Percentiles rank a stretch among this genome's conserved stretches.
These are phyloP conservation scores for Psilocybe cyanescens DNA, from an alignment of 768 basidiomycete species.

Conservation along the genomic window DNA sequence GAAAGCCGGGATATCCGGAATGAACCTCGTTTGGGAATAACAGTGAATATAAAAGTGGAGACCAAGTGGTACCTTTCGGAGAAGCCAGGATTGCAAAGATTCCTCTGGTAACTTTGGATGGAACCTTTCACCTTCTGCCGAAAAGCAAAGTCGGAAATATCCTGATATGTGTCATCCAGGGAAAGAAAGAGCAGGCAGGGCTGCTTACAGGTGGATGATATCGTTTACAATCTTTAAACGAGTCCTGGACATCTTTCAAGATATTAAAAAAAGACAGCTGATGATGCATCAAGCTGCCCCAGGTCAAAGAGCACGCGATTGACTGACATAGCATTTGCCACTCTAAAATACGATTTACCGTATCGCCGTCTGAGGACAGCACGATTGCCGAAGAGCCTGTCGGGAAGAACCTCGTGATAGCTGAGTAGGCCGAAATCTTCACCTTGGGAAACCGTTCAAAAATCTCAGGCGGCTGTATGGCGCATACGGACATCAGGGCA, in stretches of 20 bases:
- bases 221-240: too few species aligned
- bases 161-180: background rate
- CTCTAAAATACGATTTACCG: background rate
- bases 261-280: too few species aligned
- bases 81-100: conserved; percentile 7
- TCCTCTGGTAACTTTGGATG: background rate
- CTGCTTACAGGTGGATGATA: background rate
- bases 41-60: background rate
- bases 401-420: background rate
- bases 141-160: background rate
- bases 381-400: too few species aligned
- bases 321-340: background rate
- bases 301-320: too few species aligned
- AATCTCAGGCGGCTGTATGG: background rate
- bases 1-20: background rate
- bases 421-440: background rate
- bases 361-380: background rate
- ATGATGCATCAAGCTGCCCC: too few species aligned
- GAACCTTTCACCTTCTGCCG: background rate
- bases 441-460: background rate
- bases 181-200: background rate
- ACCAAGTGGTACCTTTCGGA: background rate
- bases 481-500: background rate
- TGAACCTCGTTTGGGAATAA: background rate
- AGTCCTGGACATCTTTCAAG: too few species aligned